Evolutionary conservation across 2,329 filamentous ascomycete genomes (phyloP), one percentile per base, ranked within the genome.

Genomic region (Ceratocystis smalleyi): DNA sequence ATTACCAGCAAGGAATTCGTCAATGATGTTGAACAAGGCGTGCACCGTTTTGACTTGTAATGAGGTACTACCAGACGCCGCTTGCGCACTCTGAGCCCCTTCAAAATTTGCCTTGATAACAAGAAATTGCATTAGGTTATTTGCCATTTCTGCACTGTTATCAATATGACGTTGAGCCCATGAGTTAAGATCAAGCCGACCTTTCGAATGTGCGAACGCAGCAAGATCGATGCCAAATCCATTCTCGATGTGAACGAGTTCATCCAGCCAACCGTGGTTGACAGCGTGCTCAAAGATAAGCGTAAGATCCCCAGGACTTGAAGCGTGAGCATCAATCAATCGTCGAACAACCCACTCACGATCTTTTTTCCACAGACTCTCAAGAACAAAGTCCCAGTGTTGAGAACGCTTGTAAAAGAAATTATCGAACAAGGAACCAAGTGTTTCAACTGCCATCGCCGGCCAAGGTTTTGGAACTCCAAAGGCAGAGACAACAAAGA

Each of bases 361-460:
- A 72, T 97, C 90, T 71, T 94, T 91, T 69, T 87, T 86, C 91
- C 92, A 97, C 5, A 96, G 77, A 66, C 90, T 91, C 71, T 96
- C 87, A 65, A 99, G 81, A 15, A 96, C 92, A 68, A 96, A 95
- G 68, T 91, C 86, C 72, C 89, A 88, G 64, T 91, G 83, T 3
- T 85, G 81, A 10, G 90, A 84, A 64, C 85, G 82, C 73, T 91
- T 91, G 70, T 85, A 82, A 32, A 96, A 79, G 72, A 95, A 96
- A 10, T 88, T 87, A 62, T 89, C 85, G 69, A 96, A 92, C 1
- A 92, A 77, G 15, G 88, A 87, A 66, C 83, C 85, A 32, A 91
- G 75, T 0, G 88, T 90, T 64, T 91, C 87, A 43, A 85, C 81
- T 30, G 89, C 88, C 74, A 91, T 81, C 0, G 78, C 77, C 5